These are phyloP conservation scores for Epithemia pelagica DNA, from an alignment of 108 stramenopile genomes.

Conservation along the genomic window DNA sequence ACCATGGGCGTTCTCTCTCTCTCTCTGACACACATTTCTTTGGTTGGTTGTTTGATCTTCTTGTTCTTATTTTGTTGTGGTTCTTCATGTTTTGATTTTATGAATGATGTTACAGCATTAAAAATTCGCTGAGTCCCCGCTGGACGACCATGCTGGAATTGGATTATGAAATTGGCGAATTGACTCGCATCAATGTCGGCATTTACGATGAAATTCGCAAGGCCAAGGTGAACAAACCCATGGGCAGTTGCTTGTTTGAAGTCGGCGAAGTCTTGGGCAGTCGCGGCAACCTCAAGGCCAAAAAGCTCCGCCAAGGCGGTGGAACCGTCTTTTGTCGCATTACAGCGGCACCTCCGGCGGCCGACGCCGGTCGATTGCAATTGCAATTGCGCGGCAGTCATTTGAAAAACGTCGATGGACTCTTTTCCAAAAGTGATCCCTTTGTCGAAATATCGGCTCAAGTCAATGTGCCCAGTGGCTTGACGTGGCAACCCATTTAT, in stretches of 20 bases:
- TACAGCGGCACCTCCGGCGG: constrained; percentile 12
- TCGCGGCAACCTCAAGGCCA: constrained; percentile 64
- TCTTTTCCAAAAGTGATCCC: constrained; percentile 71
- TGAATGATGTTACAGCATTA: constrained; percentile 26
- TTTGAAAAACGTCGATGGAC: constrained; percentile 75
- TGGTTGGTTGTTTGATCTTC: not conserved
- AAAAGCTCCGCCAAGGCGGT: constrained; percentile 43
- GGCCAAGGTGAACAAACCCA: constrained; percentile 23
- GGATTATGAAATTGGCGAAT: constrained; percentile 58
- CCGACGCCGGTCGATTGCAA: constrained; percentile 10
- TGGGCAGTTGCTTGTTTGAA: constrained; percentile 66
- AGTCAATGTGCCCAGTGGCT: constrained; percentile 37
- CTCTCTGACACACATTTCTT: not conserved
- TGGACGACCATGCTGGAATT: constrained; percentile 50
- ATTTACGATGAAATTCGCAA: constrained; percentile 46
- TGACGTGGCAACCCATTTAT: constrained; percentile 53
- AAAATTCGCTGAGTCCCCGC: constrained; percentile 51
- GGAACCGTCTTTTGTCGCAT: constrained; percentile 48
- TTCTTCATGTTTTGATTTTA: no score
- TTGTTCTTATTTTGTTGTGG: no score
- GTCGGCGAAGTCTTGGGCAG: constrained; percentile 64
- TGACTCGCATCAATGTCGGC: constrained; percentile 34
- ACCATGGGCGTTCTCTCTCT: no score
- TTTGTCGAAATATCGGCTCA: constrained; percentile 53
- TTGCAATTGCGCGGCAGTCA: constrained; percentile 38